Percentiles rank a stretch among this genome's conserved stretches.
phyloP scores from a whole-genome alignment of 306 rosid species.

The Cucurbita maxima region DNA sequence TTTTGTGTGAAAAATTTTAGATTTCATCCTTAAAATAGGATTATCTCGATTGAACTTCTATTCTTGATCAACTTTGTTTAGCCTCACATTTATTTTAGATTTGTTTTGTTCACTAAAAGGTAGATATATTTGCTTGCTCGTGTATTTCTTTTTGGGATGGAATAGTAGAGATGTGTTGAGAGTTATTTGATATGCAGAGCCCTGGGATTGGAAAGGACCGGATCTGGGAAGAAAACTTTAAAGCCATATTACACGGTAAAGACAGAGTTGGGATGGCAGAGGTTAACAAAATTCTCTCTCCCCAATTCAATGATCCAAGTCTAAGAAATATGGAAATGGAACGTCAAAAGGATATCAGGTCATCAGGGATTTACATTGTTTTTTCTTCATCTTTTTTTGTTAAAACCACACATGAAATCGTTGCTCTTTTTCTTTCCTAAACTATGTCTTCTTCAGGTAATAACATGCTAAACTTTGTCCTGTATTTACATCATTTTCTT shows the following conservation, averaged over 20 bases:
- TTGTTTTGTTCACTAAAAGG: background rate
- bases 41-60: background rate
- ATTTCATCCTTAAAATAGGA: background rate
- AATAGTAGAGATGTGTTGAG: background rate
- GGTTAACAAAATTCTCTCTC: slow-evolving; percentile 38
- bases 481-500: background rate
- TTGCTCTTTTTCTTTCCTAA: background rate
- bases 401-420: background rate
- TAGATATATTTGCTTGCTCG: background rate
- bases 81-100: background rate
- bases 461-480: background rate
- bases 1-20: background rate
- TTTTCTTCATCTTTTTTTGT: background rate
- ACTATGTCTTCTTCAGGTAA: background rate
- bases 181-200: slow-evolving; percentile 25
- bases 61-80: background rate
- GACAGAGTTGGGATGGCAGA: slow-evolving; percentile 33
- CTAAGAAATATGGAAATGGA: slow-evolving; percentile 20
- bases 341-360: slow-evolving; percentile 2
- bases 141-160: background rate
- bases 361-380: background rate
- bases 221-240: slow-evolving; percentile 51
- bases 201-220: slow-evolving; percentile 50
- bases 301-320: slow-evolving; percentile 29
- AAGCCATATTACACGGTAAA: slow-evolving; percentile 34